phyloP scores from a whole-genome alignment of 2,329 filamentous ascomycete species.

The Pseudodiploospora longispora region DNA sequence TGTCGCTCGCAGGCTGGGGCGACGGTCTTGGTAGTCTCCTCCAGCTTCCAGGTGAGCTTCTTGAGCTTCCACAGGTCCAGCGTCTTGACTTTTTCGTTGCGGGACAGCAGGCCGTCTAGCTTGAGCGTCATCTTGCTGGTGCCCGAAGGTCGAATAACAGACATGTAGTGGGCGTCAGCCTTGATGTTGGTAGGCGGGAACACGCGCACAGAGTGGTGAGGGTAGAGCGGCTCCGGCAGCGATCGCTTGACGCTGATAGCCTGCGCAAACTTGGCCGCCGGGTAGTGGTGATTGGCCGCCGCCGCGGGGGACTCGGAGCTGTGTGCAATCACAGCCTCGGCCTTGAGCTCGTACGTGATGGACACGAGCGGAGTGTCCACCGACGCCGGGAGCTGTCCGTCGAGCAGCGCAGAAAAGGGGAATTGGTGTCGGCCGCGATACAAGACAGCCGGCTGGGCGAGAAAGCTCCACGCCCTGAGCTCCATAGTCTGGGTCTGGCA shows the following conservation, averaged over 20 bases:
- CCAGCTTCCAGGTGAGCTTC: conserved; percentile 87
- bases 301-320: conserved; percentile 34
- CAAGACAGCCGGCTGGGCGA: conserved; percentile 47
- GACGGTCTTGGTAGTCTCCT: conserved; percentile 74
- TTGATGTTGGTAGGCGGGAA: conserved; percentile 96
- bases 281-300: conserved; percentile 9
- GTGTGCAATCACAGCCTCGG: conserved; percentile 53
- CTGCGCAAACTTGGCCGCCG: conserved; percentile 53
- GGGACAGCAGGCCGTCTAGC: conserved; percentile 75
- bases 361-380: conserved; percentile 65
- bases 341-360: conserved; percentile 72
- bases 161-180: conserved; percentile 71
- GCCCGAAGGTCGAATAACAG: conserved; percentile 79
- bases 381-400: conserved; percentile 76
- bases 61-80: conserved; percentile 79
- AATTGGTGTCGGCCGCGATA: conserved; percentile 60
- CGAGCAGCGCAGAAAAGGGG: conserved; percentile 82
- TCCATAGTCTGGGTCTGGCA: conserved; percentile 67
- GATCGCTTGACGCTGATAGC: conserved; percentile 71
- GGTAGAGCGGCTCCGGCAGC: conserved; percentile 62
- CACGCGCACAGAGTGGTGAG: conserved; percentile 85
- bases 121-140: conserved; percentile 72
- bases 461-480: conserved; percentile 71
- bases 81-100: conserved; percentile 60
- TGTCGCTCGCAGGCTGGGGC: conserved; percentile 77